Evolutionary conservation across 352 stramenopile species (phyloP), one percentile per base, ranked within the genome.

Genomic region (Globisporangium paroecandrum): DNA sequence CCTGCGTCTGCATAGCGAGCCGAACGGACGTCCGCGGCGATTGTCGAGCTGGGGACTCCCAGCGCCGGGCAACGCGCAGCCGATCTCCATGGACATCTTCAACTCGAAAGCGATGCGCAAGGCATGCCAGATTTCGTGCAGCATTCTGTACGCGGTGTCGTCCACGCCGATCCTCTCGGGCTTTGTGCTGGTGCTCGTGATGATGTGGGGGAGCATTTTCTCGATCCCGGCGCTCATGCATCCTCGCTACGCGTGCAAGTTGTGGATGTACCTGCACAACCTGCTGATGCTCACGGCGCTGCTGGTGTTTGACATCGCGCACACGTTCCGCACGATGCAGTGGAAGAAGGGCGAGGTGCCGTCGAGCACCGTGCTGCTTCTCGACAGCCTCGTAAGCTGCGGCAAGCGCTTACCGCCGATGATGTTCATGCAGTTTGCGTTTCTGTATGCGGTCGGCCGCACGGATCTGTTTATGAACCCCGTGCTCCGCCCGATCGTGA

Each of bases 401-500:
- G 43, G 73, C 54, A 80, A 81, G 69, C 78, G 79, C 32, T 57
- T 93, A 24, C 83, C 82, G 20, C 43, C 79, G 60, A 67, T 93
- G 22, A 36, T 91, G 24, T 41, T 74, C 4, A 64, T 79, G 13
- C 82, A 91, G 66, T 53, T 82, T 18, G 53, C 79, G 61, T 83
- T 91, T 58, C 77, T 93, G 7, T 87, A 85, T 73, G 71, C 83
- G 55, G 68, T 89, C 18, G 82, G 81, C 0, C 82, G 82, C 24
- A 91, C 79, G 0, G 85, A 94, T 69, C 78, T 70, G 75, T 89
- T 94, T 63, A 74, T 78, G 74, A 91, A 94, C 73, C 85, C 85
- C 1, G 85, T 94, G 70, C 69, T 94, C 9, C 85, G 85, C 41
- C 85, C 85, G 41, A 73, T 89, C 6, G 82, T 89, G 68, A 78